These are phyloP conservation scores for Leccinum boreale DNA, from an alignment of 768 basidiomycete species.

Conservation along the genomic window DNA sequence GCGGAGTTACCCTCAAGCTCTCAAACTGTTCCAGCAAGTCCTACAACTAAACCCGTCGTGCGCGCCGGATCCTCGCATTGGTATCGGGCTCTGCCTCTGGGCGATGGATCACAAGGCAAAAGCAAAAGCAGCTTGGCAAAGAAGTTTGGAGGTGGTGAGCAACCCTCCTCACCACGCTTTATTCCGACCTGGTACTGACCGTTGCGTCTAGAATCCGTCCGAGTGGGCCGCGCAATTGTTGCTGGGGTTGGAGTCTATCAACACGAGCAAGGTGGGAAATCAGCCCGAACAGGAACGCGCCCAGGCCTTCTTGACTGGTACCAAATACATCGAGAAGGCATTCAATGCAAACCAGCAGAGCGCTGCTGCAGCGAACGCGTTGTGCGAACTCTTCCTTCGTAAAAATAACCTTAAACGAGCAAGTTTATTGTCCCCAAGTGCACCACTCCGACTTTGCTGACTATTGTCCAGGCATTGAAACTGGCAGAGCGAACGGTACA, in stretches of 20 bases:
- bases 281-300: constrained; percentile 61
- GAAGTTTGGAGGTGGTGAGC: constrained; percentile 81
- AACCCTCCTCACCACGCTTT: not conserved
- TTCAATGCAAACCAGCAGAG: constrained; percentile 74
- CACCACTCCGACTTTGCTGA: not conserved
- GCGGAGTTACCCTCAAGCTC: constrained; percentile 71
- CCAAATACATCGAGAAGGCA: constrained; percentile 68
- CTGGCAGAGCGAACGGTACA: constrained; percentile 92
- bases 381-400: constrained; percentile 75
- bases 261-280: constrained; percentile 74
- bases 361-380: constrained; percentile 78
- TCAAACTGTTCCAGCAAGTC: constrained; percentile 84
- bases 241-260: constrained; percentile 83
- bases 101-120: constrained; percentile 78
- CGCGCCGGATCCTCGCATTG: constrained; percentile 90
- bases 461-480: constrained; percentile 66
- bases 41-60: constrained; percentile 74
- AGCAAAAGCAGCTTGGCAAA: constrained; percentile 87
- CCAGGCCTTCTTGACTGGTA: constrained; percentile 59
- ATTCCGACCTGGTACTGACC: not conserved
- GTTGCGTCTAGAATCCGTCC: constrained; percentile 56
- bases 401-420: constrained; percentile 66
- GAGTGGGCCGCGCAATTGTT: constrained; percentile 81
- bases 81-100: constrained; percentile 94
- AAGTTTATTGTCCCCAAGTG: constrained; percentile 16